Base-by-base conservation (phyloP, 2,329 filamentous ascomycete species). In the Keithomyces neogunnii region DNA sequence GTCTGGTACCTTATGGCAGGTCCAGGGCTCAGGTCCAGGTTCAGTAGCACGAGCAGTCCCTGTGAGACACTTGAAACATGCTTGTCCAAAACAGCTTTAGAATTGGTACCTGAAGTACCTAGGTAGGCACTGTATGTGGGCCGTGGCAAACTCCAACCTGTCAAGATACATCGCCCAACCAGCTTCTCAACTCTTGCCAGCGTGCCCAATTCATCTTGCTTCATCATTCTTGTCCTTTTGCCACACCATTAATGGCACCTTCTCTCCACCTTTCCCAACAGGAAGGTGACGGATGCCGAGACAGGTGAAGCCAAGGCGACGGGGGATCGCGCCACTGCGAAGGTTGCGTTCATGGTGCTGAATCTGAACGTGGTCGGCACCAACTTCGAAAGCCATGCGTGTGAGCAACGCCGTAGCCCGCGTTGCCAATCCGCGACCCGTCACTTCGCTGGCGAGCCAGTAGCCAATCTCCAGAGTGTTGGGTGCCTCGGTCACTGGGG, bases 391-490 rank as follows among this genome's bases (percentile, higher is more conserved):
- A 10, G 56, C 57, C 10, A 52, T 48, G 11, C 36, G 11, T 0
- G 53, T 49, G 3, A 59, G 44, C 44, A 58, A 11, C n/a, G 46
- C 48, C 8, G 55, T 45, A 3, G 57, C 57, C 29, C 43, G 51
- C 0, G 50, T 56, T 10, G 57, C 57, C 50, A 53, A 28, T 3
- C 57, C 57, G 5, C 55, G 53, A 3, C 56, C 56, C 2, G 56
- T 59, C 40, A 39, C 48, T 26, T 44, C 26, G 6, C 52, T 55
- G 2, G 55, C 56, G 3, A 59, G 47, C 56, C 57, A 59, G 53
- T 58, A 59, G 13, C 57, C 55, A 11, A 58, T 50, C 40, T 55
- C 53, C 38, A 58, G 48, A 5, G 43, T 33, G 13, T 29, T 30
- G 3, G 33, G 45, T 29, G 44, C 44, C 28, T 31, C 19, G 30